Evolutionary conservation across 2,329 filamentous ascomycete genomes (phyloP), one percentile per base, ranked within the genome.

Genomic region (Verticillium klebahnii): DNA sequence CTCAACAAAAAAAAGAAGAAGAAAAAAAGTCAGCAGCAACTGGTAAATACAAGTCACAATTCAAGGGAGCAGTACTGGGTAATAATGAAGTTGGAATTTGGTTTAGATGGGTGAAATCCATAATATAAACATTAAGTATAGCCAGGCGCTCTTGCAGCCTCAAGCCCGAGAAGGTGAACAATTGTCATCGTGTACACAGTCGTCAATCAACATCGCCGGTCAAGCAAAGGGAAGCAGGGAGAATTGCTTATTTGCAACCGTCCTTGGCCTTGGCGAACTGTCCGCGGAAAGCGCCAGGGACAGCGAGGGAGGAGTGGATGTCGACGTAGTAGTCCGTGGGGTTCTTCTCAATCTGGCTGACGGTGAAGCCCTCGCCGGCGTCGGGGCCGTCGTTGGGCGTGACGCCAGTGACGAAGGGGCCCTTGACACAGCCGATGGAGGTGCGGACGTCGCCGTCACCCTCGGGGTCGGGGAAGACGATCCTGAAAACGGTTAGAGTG

Each of bases 311-410:
- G 6, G 82, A 82, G 72, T 85, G 83, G 1, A 79, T 74, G 67
- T 85, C 83, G 40, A 80, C 76, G 68, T 84, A 84, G 76, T 85
- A 85, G 14, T 67, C 74, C 6, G 66, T 63, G 0, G 83, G 82
- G 67, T 84, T 78, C 37, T 72, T 71, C 70, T 85, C 80, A 58
- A 85, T 84, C 73, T 81, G 71, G 45, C 68, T 67, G 50, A 86
- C 77, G 23, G 74, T 75, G 71, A 85, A 85, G 3, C 78, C 79
- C 17, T 65, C 64, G 29, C 73, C 74, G n/a, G 70, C 73, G 56
- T 76, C 74, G 17, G 61, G 66, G 39, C 72, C 69, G 12, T 71
- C 69, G 25, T 62, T 62, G 15, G 62, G 60, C 9, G 67, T 63
- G 36, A 77, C 62, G 1, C 74, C 75, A 8, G 74, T 77, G 31